These are phyloP conservation scores for Platismatia glauca DNA, from an alignment of 495 filamentous ascomycete genomes.

Conservation along the genomic window DNA sequence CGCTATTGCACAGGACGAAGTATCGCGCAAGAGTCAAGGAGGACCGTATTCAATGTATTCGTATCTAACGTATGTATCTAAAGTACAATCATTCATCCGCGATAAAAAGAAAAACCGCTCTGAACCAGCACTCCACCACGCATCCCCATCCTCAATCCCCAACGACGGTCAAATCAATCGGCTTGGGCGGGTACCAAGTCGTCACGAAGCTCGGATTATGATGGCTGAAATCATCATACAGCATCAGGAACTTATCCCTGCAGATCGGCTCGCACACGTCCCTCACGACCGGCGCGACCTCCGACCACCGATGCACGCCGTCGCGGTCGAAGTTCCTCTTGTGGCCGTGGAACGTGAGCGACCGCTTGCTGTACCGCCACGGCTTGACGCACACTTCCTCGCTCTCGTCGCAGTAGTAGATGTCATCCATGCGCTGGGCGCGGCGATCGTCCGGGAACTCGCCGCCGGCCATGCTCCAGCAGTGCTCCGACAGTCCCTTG, in stretches of 20 bases:
- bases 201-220: constrained; percentile 1
- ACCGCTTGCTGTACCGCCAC: background rate
- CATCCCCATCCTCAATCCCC: background rate
- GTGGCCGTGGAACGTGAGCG: background rate
- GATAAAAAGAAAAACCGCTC: background rate
- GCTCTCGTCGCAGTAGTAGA: background rate
- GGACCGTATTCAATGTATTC: background rate
- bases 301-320: background rate
- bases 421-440: background rate
- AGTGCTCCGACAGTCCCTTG: background rate
- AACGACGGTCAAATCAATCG: background rate
- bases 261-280: background rate
- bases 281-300: background rate
- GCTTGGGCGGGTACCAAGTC: background rate
- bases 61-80: background rate
- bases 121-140: too few species aligned
- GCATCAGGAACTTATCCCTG: background rate
- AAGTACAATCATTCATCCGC: background rate
- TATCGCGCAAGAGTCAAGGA: background rate
- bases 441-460: background rate
- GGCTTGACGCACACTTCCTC: background rate
- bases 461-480: background rate
- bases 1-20: too few species aligned
- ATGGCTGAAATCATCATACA: background rate
- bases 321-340: background rate